Evolutionary conservation across 805 yeast species (phyloP).

Genomic region (Cyberlindnera sargentensis): DNA sequence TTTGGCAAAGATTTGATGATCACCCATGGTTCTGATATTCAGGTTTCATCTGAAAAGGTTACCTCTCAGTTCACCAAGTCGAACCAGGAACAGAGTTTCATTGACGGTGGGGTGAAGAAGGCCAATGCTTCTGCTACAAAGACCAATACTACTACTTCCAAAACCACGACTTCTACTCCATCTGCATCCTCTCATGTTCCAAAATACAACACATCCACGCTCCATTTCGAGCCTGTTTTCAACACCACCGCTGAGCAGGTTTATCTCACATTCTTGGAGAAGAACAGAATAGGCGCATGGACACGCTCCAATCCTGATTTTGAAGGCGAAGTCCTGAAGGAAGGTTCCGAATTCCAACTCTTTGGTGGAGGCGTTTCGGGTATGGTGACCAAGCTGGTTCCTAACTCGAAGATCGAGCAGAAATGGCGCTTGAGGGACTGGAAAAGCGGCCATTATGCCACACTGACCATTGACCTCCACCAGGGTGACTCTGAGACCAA

Average conservation of each 20-base stretch:
- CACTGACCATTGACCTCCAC: conserved; percentile 54
- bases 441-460: conserved; percentile 80
- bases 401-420: conserved; percentile 55
- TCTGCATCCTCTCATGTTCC: conserved; percentile 31
- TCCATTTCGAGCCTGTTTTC: conserved; percentile 73
- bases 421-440: conserved; percentile 87
- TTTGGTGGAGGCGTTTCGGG: conserved; percentile 89
- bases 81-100: conserved; percentile 29
- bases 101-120: not conserved
- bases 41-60: conserved; percentile 64
- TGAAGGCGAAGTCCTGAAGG: conserved; percentile 37
- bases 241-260: conserved; percentile 84
- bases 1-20: conserved; percentile 76
- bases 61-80: conserved; percentile 48
- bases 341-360: conserved; percentile 56
- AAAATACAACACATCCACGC: conserved; percentile 72
- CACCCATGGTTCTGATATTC: conserved; percentile 81
- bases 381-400: conserved; percentile 51
- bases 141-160: conserved; percentile 4
- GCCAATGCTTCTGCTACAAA: conserved; percentile 1
- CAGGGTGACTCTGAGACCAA: conserved; percentile 84
- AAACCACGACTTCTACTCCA: conserved; percentile 11
- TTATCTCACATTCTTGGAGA: conserved; percentile 69
- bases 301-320: conserved; percentile 62
- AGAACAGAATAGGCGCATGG: conserved; percentile 84